Evolutionary conservation across 805 yeast genomes (phyloP).

Genomic region (Candida adriatica): DNA sequence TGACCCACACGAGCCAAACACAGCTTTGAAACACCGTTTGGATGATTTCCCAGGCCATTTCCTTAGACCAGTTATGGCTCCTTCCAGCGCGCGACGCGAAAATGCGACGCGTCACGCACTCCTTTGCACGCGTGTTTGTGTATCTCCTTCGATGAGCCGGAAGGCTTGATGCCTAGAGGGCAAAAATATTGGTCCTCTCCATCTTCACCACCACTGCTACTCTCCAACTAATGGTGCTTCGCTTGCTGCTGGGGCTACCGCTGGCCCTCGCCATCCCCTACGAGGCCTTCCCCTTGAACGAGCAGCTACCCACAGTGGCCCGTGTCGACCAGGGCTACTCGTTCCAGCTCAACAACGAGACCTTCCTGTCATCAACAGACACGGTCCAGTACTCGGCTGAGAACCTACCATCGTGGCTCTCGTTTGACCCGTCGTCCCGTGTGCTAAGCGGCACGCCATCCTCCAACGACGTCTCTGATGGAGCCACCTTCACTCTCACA

Average conservation of each 20-base stretch:
- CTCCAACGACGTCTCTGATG: slow-evolving; percentile 35
- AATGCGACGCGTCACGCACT: too few species aligned
- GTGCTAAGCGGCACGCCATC: slow-evolving; percentile 66
- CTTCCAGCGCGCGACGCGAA: too few species aligned
- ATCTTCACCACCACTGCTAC: too few species aligned
- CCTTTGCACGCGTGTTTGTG: too few species aligned
- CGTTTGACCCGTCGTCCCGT: slow-evolving; percentile 55
- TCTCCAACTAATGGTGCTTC: too few species aligned
- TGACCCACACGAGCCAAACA: too few species aligned
- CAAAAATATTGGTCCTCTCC: too few species aligned
- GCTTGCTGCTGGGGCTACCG: not conserved
- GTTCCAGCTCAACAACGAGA: slow-evolving; percentile 64
- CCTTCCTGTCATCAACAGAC: slow-evolving; percentile 46
- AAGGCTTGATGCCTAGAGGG: too few species aligned
- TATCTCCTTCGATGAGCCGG: too few species aligned
- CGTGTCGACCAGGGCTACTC: slow-evolving; percentile 53
- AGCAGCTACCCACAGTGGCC: slow-evolving; percentile 87
- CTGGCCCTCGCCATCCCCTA: slow-evolving; percentile 37
- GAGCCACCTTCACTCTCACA: slow-evolving; percentile 42
- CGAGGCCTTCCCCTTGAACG: slow-evolving; percentile 68
- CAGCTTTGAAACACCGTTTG: too few species aligned
- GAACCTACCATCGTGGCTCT: slow-evolving; percentile 71
- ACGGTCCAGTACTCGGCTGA: slow-evolving; percentile 48
- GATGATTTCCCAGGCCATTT: too few species aligned
- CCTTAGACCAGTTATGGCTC: too few species aligned